A percentile compares a stretch with the other conserved stretches of the same genome.
Conservation (phyloP, 1,139 yeast genomes). For the Arxiozyma bovina region DNA sequence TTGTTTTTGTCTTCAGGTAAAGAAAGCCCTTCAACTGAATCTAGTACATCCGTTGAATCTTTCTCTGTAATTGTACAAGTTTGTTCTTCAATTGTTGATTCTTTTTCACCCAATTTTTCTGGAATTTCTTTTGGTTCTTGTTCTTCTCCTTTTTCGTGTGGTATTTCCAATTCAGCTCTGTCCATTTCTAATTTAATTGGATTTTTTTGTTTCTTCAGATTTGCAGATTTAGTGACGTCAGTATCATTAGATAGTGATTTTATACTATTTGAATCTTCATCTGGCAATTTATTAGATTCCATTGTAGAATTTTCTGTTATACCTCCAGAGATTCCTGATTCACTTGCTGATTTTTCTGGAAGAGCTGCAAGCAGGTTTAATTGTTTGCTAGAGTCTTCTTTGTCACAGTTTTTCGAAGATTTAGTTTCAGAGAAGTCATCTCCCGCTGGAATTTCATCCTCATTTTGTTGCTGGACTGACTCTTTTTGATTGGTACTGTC, state of each 20-base stretch:
- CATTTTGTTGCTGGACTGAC: background rate
- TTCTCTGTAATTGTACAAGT: background rate
- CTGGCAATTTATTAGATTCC: background rate
- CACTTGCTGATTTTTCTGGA: background rate
- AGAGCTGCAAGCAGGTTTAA: background rate
- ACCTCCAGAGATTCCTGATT: background rate
- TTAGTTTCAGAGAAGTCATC: background rate
- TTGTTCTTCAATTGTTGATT: background rate
- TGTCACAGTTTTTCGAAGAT: background rate
- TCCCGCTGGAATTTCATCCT: background rate
- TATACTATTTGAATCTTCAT: background rate
- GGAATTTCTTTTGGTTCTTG: background rate
- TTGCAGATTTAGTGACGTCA: background rate
- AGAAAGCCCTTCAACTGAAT: constrained; percentile 1
- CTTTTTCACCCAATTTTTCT: background rate
- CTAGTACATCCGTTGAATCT: background rate
- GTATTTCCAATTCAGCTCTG: background rate
- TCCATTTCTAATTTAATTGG: background rate
- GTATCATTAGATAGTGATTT: background rate
- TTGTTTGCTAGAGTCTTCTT: background rate
- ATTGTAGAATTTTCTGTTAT: background rate
- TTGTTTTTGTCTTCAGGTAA: background rate
- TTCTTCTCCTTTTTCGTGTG: background rate
- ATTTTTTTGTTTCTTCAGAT: background rate
- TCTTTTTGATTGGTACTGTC: background rate